A percentile compares a stretch with the other conserved stretches of the same genome.
Conservation (phyloP, 2,329 filamentous ascomycete genomes). For the Stagonosporopsis cucurbitacearum region DNA sequence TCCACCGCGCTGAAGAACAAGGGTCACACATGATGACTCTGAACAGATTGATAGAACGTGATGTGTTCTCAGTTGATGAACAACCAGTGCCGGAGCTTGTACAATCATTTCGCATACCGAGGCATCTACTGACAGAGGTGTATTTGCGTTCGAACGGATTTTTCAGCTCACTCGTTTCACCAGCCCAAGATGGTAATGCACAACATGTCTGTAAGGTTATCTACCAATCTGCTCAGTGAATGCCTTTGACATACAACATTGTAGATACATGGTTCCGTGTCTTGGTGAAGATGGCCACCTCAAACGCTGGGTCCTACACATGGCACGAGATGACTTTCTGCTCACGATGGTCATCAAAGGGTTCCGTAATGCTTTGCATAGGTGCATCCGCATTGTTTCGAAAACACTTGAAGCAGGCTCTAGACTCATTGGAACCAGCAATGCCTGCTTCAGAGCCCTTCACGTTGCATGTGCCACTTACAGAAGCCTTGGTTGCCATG, state of each 20-base stretch:
- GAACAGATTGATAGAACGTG: neutral
- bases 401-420: constrained; percentile 2
- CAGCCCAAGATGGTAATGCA: constrained; percentile 6
- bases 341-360: constrained; percentile 12
- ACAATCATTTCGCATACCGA: constrained; percentile 19
- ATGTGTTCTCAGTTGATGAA: neutral
- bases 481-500: constrained; percentile 20
- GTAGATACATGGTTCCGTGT: constrained; percentile 25
- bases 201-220: constrained; percentile 1
- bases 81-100: constrained; percentile 12
- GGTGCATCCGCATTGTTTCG: constrained; percentile 11
- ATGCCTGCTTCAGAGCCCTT: constrained; percentile 15
- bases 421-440: neutral
- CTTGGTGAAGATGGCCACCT: constrained; percentile 14
- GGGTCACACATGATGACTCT: neutral
- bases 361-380: constrained; percentile 18
- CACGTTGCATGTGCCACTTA: constrained; percentile 20
- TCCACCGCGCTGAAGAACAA: neutral
- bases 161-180: constrained; percentile 13
- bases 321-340: constrained; percentile 33
- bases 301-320: constrained; percentile 4
- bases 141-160: constrained; percentile 29
- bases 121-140: constrained; percentile 14
- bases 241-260: neutral
- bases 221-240: neutral